Conservation (phyloP, 1,284 basidiomycete genomes). For the Apiotrichum domesticum region DNA sequence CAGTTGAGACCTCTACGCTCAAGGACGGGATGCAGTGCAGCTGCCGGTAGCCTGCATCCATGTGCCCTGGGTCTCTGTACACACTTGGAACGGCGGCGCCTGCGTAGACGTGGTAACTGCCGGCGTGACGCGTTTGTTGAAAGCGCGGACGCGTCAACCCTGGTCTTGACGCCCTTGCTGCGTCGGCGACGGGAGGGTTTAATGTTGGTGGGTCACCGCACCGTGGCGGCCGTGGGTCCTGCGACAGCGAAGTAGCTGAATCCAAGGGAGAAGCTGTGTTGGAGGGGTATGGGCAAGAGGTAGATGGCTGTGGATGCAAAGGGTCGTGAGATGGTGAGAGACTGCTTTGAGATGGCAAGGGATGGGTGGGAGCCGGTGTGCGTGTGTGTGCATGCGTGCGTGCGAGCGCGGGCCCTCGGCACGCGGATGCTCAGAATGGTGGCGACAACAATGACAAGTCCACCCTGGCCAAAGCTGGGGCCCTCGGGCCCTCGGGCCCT, state of each 20-base stretch:
- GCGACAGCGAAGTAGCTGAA: conserved; percentile 9
- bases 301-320: no score
- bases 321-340: no score
- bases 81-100: conserved; percentile 6
- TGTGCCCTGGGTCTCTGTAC: not conserved
- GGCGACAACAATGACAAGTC: no score
- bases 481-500: no score
- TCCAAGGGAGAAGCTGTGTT: not conserved
- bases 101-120: not conserved
- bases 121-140: conserved; percentile 1
- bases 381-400: no score
- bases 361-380: no score
- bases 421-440: no score
- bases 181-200: conserved; percentile 9
- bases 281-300: not conserved
- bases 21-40: no score
- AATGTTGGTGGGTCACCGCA: conserved; percentile 14
- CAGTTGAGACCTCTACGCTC: not conserved
- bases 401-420: no score
- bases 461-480: no score
- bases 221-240: conserved; percentile 16
- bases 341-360: no score
- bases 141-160: conserved; percentile 4
- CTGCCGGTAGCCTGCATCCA: not conserved
- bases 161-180: conserved; percentile 1